phyloP scores from a whole-genome alignment of 495 filamentous ascomycete species.

The Cairneyella variabilis region DNA sequence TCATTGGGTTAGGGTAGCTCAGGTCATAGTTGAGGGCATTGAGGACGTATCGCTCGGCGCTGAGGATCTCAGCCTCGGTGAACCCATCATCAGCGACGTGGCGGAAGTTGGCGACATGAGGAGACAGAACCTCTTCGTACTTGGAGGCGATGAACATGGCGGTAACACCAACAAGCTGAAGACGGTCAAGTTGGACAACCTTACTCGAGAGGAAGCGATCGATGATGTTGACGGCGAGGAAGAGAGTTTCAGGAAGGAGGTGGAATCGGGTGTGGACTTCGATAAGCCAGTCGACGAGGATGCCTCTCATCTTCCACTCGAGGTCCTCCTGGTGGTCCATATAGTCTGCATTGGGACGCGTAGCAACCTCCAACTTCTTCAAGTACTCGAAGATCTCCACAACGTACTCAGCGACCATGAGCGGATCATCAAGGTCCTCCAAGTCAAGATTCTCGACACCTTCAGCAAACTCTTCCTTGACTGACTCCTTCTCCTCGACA shows the following conservation, averaged over 20 bases:
- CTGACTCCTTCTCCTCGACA: slow-evolving; percentile 30
- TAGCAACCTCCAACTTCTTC: slow-evolving; percentile 75
- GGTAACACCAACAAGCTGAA: slow-evolving; percentile 94
- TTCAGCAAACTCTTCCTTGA: slow-evolving; percentile 33
- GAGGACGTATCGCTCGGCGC: slow-evolving; percentile 90
- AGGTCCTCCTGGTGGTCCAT: slow-evolving; percentile 91
- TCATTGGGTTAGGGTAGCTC: slow-evolving; percentile 99
- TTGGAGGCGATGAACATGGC: slow-evolving; percentile 99
- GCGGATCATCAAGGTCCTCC: slow-evolving; percentile 86
- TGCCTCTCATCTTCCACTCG: slow-evolving; percentile 98
- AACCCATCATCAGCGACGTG: slow-evolving; percentile 97
- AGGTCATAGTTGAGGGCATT: slow-evolving; percentile 91
- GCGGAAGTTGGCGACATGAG: slow-evolving; percentile 93
- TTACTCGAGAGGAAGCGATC: slow-evolving; percentile 94
- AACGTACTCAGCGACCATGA: slow-evolving; percentile 98
- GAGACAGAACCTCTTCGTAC: slow-evolving; percentile 96
- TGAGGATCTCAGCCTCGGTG: slow-evolving; percentile 92
- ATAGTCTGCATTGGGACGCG: slow-evolving; percentile 86
- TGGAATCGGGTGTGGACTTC: slow-evolving; percentile 98
- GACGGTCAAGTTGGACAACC: slow-evolving; percentile 88
- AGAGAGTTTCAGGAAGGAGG: slow-evolving; percentile 94
- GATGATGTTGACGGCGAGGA: slow-evolving; percentile 96
- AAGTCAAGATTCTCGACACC: slow-evolving; percentile 67
- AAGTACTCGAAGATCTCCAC: slow-evolving; percentile 97
- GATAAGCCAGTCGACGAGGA: slow-evolving; percentile 96